Base-by-base conservation (phyloP, 345 rosid species). In the Nephelium lappaceum region DNA sequence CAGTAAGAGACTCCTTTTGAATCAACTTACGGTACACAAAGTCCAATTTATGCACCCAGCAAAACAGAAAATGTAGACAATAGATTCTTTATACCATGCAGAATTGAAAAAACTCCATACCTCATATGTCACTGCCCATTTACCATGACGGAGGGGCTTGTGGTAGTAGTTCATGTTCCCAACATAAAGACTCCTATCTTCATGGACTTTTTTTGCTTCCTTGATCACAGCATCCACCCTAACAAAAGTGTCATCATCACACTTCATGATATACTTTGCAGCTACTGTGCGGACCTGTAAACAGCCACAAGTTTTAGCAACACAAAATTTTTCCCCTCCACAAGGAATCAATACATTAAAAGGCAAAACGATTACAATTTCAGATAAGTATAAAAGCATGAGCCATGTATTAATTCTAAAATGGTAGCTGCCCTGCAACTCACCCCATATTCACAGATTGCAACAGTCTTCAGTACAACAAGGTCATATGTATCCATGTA, bases 121-220 rank as follows among this genome's bases (percentile, higher is more conserved):
- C 97, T 95, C 97, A 69, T 92, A 91, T 5, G 97, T 91, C 79
- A 93, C 99, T 12, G 97, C 96, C 99, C 99, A 95, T 93, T 95
- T 95, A 67, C 99, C 99, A 6, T 90, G 45, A 27, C 99, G 91
- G 25, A 95, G 84, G 83, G 98, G 98, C 85, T 86, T 92, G 78
- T 93, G 98, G 86, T 91, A 90, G 85, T 93, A 95, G 84, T 95
- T 95, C 79, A 93, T 91, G 80, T 95, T 95, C 68, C 98, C 98
- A 67, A 95, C 83, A 82, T 95, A 95, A 78, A 91, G 77, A 88
- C 93, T 95, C 78, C 80, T 84, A 60, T 82, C 89, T 63, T 73
- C 83, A 0, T 86, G 92, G 63, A 92, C 84, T 72, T 88, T 90
- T 77, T 77, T 88, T 8, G 87, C 91, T 84, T 92, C 97, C 69